Evolutionary conservation across 306 rosid genomes (phyloP).

Genomic region (Notholithocarpus densiflorus): DNA sequence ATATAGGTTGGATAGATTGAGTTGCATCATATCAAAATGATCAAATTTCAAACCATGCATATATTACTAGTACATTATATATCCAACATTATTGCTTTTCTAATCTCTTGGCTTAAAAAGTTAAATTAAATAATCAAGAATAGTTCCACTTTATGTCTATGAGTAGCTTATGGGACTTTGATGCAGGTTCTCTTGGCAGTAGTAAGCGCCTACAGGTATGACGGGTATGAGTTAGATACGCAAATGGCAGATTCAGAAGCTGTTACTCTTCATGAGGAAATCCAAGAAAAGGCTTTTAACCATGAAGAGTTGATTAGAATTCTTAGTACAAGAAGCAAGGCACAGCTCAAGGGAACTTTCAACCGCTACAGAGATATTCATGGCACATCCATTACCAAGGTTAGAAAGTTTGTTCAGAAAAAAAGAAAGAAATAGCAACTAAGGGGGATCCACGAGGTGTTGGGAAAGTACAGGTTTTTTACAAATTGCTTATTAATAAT

Average conservation of each 20-base stretch:
- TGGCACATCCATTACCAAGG: conserved; percentile 51
- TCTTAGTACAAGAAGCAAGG: conserved; percentile 52
- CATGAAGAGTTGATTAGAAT: conserved; percentile 50
- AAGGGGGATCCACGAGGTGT: neutral
- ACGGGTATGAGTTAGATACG: conserved; percentile 36
- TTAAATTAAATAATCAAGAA: neutral
- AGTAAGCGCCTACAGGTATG: conserved; percentile 41
- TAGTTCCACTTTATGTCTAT: neutral
- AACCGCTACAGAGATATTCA: conserved; percentile 31
- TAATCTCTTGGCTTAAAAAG: neutral
- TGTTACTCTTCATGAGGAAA: conserved; percentile 16
- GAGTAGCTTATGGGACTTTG: neutral
- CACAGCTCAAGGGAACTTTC: conserved; percentile 47
- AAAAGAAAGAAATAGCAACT: neutral
- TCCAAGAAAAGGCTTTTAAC: conserved; percentile 27
- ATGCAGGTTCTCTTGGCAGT: conserved; percentile 44
- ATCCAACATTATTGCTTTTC: neutral
- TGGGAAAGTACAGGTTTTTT: too few species aligned
- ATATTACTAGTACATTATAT: too few species aligned
- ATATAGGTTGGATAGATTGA: neutral
- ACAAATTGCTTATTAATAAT: too few species aligned
- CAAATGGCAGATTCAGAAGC: conserved; percentile 37
- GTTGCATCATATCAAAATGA: too few species aligned
- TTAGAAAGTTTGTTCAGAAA: conserved; percentile 2
- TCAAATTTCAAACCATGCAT: too few species aligned